Evolutionary conservation across 164 flowering plant species (phyloP).

Genomic region (Protea cynaroides): DNA sequence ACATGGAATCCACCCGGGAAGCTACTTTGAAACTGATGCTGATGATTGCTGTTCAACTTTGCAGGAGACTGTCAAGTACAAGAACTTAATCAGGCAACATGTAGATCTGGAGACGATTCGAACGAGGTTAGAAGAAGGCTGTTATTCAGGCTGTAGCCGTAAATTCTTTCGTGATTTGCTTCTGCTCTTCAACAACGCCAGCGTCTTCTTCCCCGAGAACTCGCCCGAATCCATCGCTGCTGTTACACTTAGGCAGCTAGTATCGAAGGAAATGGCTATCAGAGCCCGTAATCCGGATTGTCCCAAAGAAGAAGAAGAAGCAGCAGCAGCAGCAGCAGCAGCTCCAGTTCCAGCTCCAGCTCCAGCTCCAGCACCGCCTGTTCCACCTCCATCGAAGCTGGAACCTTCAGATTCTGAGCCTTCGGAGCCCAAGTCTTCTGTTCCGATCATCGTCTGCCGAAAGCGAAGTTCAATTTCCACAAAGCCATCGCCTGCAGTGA

Average conservation of each 20-base stretch:
- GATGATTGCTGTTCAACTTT: background rate
- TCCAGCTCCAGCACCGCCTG: slow-evolving; percentile 3
- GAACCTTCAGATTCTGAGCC: slow-evolving; percentile 31
- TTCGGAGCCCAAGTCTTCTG: slow-evolving; percentile 32
- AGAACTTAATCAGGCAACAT: slow-evolving; percentile 47
- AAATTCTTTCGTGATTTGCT: slow-evolving; percentile 53
- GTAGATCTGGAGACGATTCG: slow-evolving; percentile 50
- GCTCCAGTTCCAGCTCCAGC: slow-evolving; percentile 6
- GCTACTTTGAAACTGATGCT: too few relatives aligned
- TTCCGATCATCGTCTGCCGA: slow-evolving; percentile 40
- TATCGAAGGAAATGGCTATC: slow-evolving; percentile 29
- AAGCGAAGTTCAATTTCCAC: slow-evolving; percentile 53
- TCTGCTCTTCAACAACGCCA: slow-evolving; percentile 60
- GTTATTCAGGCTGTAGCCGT: slow-evolving; percentile 28
- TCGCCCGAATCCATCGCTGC: slow-evolving; percentile 50
- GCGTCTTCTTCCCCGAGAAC: slow-evolving; percentile 45
- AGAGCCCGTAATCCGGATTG: slow-evolving; percentile 7
- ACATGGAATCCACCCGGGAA: too few relatives aligned
- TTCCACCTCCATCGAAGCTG: slow-evolving; percentile 12
- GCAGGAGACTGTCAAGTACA: slow-evolving; percentile 51
- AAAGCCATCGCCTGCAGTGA: slow-evolving; percentile 22
- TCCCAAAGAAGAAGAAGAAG: background rate
- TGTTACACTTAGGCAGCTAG: slow-evolving; percentile 33
- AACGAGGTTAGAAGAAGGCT: slow-evolving; percentile 39
- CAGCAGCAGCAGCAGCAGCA: background rate